These are phyloP conservation scores for Cornus kousa DNA, from an alignment of 148 eudicot genomes.

Conservation along the genomic window DNA sequence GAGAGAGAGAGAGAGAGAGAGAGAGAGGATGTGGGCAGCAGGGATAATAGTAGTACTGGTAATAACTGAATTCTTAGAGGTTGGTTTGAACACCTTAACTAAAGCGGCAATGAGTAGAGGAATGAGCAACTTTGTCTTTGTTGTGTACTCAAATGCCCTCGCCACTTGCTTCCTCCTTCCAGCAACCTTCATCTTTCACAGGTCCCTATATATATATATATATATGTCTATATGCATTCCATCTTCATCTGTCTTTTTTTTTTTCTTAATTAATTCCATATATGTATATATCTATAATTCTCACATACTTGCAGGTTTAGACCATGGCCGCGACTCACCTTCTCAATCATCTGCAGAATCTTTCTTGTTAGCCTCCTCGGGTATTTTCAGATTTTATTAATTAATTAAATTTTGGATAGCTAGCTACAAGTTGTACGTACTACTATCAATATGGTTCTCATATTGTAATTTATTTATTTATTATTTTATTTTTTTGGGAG, in stretches of 20 bases:
- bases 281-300: not conserved
- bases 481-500: not conserved
- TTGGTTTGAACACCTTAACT: conserved; percentile 26
- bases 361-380: conserved; percentile 3
- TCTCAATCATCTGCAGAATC: not conserved
- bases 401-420: not conserved
- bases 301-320: not conserved
- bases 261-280: not conserved
- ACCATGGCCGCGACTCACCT: conserved; percentile 8
- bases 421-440: no score
- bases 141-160: conserved; percentile 30
- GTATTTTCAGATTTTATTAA: not conserved
- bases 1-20: conserved; percentile 11
- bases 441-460: no score
- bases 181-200: conserved; percentile 9
- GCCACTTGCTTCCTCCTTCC: conserved; percentile 28
- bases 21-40: conserved; percentile 15
- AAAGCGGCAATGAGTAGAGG: conserved; percentile 48
- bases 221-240: no score
- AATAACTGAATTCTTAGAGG: conserved; percentile 31
- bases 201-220: not conserved
- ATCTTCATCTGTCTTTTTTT: not conserved
- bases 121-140: conserved; percentile 32
- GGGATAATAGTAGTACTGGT: conserved; percentile 11
- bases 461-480: no score